Conservation (phyloP, 768 basidiomycete species). For the Leccinum fibrillosum region DNA sequence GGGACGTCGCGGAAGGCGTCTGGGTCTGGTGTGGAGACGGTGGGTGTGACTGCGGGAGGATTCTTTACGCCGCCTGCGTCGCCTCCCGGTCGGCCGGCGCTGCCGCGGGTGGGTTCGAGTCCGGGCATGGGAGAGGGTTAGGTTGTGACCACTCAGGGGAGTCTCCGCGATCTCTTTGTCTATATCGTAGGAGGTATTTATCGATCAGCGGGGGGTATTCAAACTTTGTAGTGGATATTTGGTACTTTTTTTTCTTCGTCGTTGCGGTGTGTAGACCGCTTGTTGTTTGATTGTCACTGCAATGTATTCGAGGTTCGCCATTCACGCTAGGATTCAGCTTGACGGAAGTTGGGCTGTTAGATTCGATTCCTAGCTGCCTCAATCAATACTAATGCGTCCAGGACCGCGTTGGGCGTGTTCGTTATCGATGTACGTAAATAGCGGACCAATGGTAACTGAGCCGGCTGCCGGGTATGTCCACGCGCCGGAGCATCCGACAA, state of each 20-base stretch:
- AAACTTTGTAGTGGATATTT: background rate
- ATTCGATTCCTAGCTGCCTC: too few species aligned
- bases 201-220: background rate
- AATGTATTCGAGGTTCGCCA: background rate
- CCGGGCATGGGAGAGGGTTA: background rate
- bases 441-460: too few species aligned
- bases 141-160: background rate
- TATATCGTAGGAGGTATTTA: background rate
- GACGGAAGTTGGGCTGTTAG: too few species aligned
- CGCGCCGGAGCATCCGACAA: too few species aligned
- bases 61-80: conserved; percentile 63
- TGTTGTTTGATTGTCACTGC: background rate
- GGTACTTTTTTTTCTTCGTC: background rate
- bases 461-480: too few species aligned
- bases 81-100: conserved; percentile 8
- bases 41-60: conserved; percentile 72
- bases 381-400: too few species aligned
- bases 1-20: conserved; percentile 59
- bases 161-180: background rate
- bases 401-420: too few species aligned
- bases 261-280: background rate
- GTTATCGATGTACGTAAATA: too few species aligned
- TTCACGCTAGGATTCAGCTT: too few species aligned
- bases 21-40: conserved; percentile 73
- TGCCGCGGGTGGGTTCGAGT: background rate